phyloP scores from a whole-genome alignment of 176 grass and related monocot genomes.

The Phragmites australis region DNA sequence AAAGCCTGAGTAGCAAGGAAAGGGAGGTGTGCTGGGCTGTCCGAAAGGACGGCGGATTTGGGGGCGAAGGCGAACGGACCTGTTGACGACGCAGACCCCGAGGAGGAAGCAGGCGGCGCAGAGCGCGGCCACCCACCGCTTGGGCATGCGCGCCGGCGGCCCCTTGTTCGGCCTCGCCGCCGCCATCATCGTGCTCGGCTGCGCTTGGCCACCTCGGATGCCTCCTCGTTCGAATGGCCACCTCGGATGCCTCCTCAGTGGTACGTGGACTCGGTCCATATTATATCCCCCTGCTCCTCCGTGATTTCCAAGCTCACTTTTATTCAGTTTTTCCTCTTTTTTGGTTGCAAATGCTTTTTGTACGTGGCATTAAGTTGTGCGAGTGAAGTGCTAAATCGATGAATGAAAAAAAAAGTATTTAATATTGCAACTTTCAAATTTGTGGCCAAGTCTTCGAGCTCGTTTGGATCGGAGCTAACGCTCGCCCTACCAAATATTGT shows the following conservation, averaged over 20 bases:
- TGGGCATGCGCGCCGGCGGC: constrained; percentile 49
- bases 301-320: background rate
- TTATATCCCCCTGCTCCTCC: background rate
- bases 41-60: background rate
- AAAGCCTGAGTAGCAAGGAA: background rate
- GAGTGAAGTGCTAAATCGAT: too few species aligned
- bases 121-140: constrained; percentile 44
- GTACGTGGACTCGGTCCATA: constrained; percentile 32
- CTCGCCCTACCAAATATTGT: too few species aligned
- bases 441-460: too few species aligned
- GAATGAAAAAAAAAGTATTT: background rate
- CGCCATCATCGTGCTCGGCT: constrained; percentile 18
- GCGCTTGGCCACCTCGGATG: background rate
- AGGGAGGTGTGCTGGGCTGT: background rate
- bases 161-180: constrained; percentile 54
- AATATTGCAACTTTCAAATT: too few species aligned
- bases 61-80: constrained; percentile 32
- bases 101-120: constrained; percentile 64
- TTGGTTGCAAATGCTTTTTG: too few species aligned
- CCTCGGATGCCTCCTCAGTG: constrained; percentile 10
- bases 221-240: constrained; percentile 22
- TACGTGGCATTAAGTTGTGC: background rate
- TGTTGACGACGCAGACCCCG: constrained; percentile 54
- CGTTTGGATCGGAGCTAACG: too few species aligned
- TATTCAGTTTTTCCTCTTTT: background rate